A percentile compares a stretch with the other conserved stretches of the same genome.
These are phyloP conservation scores for Myxozyma udenii DNA, from an alignment of 805 yeast species.

Conservation along the genomic window DNA sequence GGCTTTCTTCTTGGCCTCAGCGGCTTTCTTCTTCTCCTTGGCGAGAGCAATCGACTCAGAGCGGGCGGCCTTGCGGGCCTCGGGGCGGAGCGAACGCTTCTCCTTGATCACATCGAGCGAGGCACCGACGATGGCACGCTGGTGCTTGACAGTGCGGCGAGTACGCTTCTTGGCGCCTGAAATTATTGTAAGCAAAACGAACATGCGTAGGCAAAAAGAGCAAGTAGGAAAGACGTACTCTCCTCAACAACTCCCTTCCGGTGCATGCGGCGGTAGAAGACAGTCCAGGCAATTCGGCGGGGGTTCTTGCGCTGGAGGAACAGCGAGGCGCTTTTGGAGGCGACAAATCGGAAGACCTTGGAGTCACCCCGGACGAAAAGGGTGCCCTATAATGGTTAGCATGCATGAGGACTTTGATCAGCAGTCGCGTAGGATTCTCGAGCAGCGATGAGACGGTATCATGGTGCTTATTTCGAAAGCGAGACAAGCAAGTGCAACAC, in stretches of 20 bases:
- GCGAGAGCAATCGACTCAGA: slow-evolving; percentile 69
- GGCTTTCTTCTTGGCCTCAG: slow-evolving; percentile 92
- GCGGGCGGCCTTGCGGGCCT: slow-evolving; percentile 97
- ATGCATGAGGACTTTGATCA: background rate
- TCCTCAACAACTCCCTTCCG: slow-evolving; percentile 99
- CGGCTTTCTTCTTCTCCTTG: slow-evolving; percentile 64
- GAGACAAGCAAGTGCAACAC: no score
- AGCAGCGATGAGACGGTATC: no score
- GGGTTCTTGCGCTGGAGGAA: slow-evolving; percentile 99
- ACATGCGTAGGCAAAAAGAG: background rate
- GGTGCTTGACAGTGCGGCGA: slow-evolving; percentile 96
- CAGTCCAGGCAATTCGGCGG: slow-evolving; percentile 99
- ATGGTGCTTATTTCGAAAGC: no score
- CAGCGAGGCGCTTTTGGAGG: slow-evolving; percentile 94
- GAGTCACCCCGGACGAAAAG: slow-evolving; percentile 99
- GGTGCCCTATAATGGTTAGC: slow-evolving; percentile 55
- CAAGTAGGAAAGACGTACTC: slow-evolving; percentile 30
- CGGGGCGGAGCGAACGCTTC: slow-evolving; percentile 94
- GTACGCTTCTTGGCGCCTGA: slow-evolving; percentile 85
- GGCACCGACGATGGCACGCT: slow-evolving; percentile 99
- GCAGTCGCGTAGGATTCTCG: no score
- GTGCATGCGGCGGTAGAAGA: slow-evolving; percentile 99
- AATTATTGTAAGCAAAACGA: background rate
- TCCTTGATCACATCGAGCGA: slow-evolving; percentile 96
- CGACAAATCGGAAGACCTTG: slow-evolving; percentile 98